A percentile compares a stretch with the other conserved stretches of the same genome.
Evolutionary conservation across 78 protist genomes (phyloP).

Genomic region (Diacronema lutheri): DNA sequence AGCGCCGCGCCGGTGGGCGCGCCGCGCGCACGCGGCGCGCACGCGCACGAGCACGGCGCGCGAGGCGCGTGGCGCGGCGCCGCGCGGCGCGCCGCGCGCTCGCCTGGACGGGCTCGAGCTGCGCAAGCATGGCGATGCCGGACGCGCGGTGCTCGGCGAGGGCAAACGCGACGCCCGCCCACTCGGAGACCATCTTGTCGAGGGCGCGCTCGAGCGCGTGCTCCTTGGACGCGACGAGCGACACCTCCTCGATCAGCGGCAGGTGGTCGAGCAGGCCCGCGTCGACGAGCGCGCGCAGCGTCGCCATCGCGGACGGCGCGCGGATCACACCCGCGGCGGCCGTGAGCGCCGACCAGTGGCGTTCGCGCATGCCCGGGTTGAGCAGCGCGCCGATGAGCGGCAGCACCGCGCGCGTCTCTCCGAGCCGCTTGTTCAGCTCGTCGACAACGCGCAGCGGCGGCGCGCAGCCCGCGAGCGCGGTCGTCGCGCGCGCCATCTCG

Average conservation of each 20-base stretch:
- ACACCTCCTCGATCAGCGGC: conserved; percentile 24
- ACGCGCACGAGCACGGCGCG: too few species aligned
- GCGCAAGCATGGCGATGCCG: conserved; percentile 32
- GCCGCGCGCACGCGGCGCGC: too few species aligned
- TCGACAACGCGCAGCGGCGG: conserved; percentile 3
- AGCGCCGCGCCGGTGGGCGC: too few species aligned
- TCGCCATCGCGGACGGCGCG: background rate
- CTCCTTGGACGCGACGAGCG: conserved; percentile 68
- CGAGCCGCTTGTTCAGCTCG: conserved; percentile 17
- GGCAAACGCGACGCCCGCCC: conserved; percentile 50
- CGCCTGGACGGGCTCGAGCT: conserved; percentile 43
- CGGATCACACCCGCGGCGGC: background rate
- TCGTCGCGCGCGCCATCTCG: too few species aligned
- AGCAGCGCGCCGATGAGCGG: conserved; percentile 59
- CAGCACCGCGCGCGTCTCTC: conserved; percentile 34
- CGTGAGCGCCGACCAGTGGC: conserved; percentile 57
- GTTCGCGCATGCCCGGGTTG: conserved; percentile 55
- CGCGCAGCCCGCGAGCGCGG: too few species aligned
- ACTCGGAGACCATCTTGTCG: conserved; percentile 62
- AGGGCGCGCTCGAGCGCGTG: conserved; percentile 61
- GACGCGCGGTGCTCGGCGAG: conserved; percentile 24
- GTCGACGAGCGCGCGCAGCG: conserved; percentile 25
- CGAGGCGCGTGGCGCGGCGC: too few species aligned
- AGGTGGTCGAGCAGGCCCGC: too few species aligned
- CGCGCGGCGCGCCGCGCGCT: too few species aligned